phyloP scores from a whole-genome alignment of 2,329 filamentous ascomycete species.

The Myriangium duriaei region DNA sequence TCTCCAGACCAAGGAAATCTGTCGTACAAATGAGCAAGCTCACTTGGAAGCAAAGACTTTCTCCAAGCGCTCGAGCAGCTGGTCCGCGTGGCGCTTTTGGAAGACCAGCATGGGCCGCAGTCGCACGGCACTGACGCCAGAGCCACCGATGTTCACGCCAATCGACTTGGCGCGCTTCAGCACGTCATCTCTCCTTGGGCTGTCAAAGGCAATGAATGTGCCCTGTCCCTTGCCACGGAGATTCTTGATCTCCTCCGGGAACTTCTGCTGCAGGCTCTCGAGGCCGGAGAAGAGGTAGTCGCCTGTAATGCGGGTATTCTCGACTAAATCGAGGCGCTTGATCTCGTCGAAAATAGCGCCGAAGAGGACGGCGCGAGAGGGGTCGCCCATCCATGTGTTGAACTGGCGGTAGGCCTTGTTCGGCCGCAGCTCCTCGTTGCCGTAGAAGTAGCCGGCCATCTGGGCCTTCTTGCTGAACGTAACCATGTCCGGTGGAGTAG shows the following conservation, averaged over 20 bases:
- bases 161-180: constrained; percentile 60
- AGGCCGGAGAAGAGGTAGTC: constrained; percentile 62
- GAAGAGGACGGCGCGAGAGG: constrained; percentile 68
- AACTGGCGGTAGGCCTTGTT: constrained; percentile 90
- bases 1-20: too few species aligned
- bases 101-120: constrained; percentile 80
- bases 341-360: constrained; percentile 71
- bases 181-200: constrained; percentile 63
- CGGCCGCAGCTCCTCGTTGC: constrained; percentile 61
- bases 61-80: constrained; percentile 43
- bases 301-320: constrained; percentile 60
- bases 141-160: constrained; percentile 75
- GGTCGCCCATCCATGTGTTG: constrained; percentile 95
- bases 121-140: constrained; percentile 58
- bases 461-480: constrained; percentile 92
- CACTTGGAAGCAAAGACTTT: constrained; percentile 10
- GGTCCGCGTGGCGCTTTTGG: constrained; percentile 76
- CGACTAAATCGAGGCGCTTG: constrained; percentile 57
- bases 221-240: constrained; percentile 73
- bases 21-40: too few species aligned
- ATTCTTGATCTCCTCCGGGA: constrained; percentile 65
- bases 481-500: constrained; percentile 75
- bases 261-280: constrained; percentile 51
- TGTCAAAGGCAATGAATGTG: constrained; percentile 84
- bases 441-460: constrained; percentile 81